Base-by-base conservation (phyloP, 108 stramenopile species). In the Parietichytrium sp. region DNA sequence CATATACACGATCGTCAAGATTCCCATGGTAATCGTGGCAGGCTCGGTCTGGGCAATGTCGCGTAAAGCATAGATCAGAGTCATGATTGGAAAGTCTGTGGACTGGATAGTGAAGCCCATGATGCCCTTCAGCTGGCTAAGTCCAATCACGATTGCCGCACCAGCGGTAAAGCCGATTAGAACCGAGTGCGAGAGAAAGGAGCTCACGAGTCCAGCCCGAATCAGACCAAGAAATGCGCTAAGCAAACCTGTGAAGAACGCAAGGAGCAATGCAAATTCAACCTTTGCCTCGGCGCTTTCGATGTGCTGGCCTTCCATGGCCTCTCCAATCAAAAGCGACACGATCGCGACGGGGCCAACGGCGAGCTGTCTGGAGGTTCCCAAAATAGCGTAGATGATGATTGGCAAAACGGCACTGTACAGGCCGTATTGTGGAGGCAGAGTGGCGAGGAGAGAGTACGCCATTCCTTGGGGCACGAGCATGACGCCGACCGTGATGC, bases 291-390 rank as follows among this genome's bases (percentile, higher is more conserved):
- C 33, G 4, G 26, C 72, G 1, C 29, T 29, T 30, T 78, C 30
- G 0, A 82, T 15, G 16, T 36, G 55, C 54, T 79, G 27, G 23
- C 4, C 54, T 18, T 79, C 36, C 29, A 82, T 49, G 3, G 20
- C 13, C 25, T 42, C 79, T 0, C 61, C 48, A 29, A n/a, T 49
- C 49, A 80, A 49, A 26, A 82, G 80, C 3, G 89, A 88, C 38
- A 95, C 81, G 8, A 95, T 47, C 4, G 94, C 93, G 23, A 92
- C 93, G 4, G 94, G 94, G 33, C 95, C 94, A 0, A 96, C 93
- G 3, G 90, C 91, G 18, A 96, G 82, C 82, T 95, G 95, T 27
- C 90, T 61, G 18, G 89, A 91, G 13, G 88, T 87, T 8, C 94
- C 93, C 81, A 95, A 93, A 20, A 94, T 16, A 26, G 92, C 82